A percentile compares a stretch with the other conserved stretches of the same genome.
Evolutionary conservation across 345 rosid genomes (phyloP).

Genomic region (Gossypium sturtianum): DNA sequence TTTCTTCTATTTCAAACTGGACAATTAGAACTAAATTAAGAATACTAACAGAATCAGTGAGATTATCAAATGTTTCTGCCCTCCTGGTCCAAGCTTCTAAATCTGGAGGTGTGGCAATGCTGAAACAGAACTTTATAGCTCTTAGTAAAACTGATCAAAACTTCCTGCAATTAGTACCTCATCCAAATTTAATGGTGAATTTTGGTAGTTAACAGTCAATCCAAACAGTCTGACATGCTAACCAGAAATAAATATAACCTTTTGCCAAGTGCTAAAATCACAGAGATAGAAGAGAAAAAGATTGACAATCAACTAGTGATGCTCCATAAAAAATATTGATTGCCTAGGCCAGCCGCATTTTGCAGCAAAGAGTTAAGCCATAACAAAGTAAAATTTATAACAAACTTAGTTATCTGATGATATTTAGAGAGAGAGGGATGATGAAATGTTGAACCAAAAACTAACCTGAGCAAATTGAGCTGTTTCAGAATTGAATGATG

Average conservation of each 20-base stretch:
- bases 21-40: slow-evolving; percentile 11
- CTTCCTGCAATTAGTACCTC: background rate
- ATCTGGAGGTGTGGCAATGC: slow-evolving; percentile 62
- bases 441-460: background rate
- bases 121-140: slow-evolving; percentile 33
- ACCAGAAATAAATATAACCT: background rate
- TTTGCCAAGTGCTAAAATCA: background rate
- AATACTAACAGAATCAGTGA: slow-evolving; percentile 46
- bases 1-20: slow-evolving; percentile 10
- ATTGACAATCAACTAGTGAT: slow-evolving; percentile 1
- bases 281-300: background rate
- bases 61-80: slow-evolving; percentile 70
- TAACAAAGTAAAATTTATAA: background rate
- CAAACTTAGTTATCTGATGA: background rate
- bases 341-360: background rate
- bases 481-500: slow-evolving; percentile 76
- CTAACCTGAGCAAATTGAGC: slow-evolving; percentile 66
- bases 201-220: background rate
- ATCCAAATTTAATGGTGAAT: slow-evolving; percentile 5
- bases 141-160: slow-evolving; percentile 18
- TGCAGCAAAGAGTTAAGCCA: background rate
- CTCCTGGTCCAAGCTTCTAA: slow-evolving; percentile 71
- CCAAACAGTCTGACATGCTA: background rate
- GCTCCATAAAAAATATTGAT: background rate
- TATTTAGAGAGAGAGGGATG: background rate